These are phyloP conservation scores for Aspergillus carbonarius DNA, from an alignment of 2,329 filamentous ascomycete species.

Conservation along the genomic window DNA sequence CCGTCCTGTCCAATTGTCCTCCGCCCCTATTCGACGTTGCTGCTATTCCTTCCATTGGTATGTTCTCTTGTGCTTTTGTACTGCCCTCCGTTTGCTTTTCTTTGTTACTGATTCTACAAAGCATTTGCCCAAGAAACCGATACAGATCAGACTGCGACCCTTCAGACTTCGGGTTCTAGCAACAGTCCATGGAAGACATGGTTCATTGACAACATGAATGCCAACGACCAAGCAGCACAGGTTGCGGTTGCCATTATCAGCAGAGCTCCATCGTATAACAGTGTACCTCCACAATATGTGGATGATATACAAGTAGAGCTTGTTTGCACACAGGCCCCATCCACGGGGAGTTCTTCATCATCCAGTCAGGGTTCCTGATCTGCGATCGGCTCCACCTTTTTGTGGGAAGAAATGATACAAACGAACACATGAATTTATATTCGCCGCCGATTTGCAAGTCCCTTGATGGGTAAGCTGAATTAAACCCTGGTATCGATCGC, in stretches of 20 bases:
- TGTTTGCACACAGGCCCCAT: slow-evolving; percentile 38
- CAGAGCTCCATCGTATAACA: slow-evolving; percentile 31
- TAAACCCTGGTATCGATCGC: not conserved
- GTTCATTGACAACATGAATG: slow-evolving; percentile 36
- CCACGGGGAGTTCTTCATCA: slow-evolving; percentile 23
- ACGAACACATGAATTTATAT: not conserved
- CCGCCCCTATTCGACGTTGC: slow-evolving; percentile 34
- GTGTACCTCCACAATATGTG: slow-evolving; percentile 20
- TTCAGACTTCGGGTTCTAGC: slow-evolving; percentile 31
- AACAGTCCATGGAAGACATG: slow-evolving; percentile 37
- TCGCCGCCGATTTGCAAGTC: not conserved
- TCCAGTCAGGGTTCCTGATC: slow-evolving; percentile 12
- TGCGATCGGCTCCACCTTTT: not conserved
- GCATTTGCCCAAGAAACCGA: slow-evolving; percentile 34
- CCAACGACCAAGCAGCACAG: slow-evolving; percentile 34
- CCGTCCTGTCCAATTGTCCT: slow-evolving; percentile 29
- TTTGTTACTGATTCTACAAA: slow-evolving; percentile 13
- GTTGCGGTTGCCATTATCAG: slow-evolving; percentile 40
- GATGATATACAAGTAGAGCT: slow-evolving; percentile 38
- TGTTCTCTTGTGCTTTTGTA: slow-evolving; percentile 5
- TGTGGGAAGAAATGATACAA: not conserved
- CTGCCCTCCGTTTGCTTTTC: slow-evolving; percentile 1
- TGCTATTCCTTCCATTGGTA: slow-evolving; percentile 35
- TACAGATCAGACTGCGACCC: slow-evolving; percentile 23
- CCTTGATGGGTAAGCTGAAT: not conserved